These are phyloP conservation scores for Pelargonium exstipulatum DNA, from an alignment of 441 rosid genomes.

Conservation along the genomic window DNA sequence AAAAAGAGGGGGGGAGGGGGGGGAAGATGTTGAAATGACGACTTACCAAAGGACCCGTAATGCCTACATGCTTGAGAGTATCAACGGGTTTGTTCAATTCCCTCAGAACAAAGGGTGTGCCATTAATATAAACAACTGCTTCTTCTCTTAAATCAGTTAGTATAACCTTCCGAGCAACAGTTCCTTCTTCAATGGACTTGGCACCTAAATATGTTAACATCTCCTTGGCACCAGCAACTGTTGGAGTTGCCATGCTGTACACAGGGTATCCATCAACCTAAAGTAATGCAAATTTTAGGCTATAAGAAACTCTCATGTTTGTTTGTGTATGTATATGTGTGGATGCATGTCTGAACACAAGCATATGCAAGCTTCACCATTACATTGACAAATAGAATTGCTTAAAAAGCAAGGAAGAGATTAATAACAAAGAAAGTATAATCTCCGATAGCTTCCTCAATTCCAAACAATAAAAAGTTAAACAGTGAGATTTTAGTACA, in stretches of 20 bases:
- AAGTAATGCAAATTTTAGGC: constrained; percentile 24
- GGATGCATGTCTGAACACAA: constrained; percentile 1
- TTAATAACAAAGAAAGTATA: background rate
- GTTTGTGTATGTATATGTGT: background rate
- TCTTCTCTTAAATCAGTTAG: constrained; percentile 95
- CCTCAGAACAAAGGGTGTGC: constrained; percentile 90
- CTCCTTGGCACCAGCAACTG: constrained; percentile 76
- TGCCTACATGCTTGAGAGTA: constrained; percentile 91
- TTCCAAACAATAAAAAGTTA: constrained; percentile 11
- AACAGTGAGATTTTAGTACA: constrained; percentile 11
- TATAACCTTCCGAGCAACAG: constrained; percentile 45
- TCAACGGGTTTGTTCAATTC: constrained; percentile 92
- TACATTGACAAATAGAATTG: constrained; percentile 7
- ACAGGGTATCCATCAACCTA: constrained; percentile 94
- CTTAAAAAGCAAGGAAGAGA: background rate
- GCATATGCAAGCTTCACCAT: constrained; percentile 4
- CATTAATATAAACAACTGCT: constrained; percentile 89
- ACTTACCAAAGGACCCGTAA: constrained; percentile 84
- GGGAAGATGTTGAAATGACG: constrained; percentile 14
- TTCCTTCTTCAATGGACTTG: constrained; percentile 49
- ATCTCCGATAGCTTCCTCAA: constrained; percentile 1
- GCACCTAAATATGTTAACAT: constrained; percentile 84
- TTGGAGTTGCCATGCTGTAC: constrained; percentile 98
- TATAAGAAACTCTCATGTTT: background rate
- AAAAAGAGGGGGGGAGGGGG: background rate